Conservation (phyloP, 345 rosid genomes). For the Salix brachista region DNA sequence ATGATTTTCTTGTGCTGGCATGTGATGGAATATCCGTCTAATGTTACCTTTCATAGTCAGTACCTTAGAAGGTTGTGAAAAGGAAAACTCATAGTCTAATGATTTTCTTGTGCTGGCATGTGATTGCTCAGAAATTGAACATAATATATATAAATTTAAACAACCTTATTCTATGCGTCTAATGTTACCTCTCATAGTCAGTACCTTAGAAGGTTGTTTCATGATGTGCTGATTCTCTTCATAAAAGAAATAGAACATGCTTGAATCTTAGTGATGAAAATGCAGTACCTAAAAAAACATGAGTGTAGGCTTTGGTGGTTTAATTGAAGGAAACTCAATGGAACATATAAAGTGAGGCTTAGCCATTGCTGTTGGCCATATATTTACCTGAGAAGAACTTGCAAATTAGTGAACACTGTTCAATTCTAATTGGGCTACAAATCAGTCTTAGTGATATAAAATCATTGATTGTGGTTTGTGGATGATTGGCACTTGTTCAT, state of each 20-base stretch:
- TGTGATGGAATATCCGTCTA: constrained; percentile 69
- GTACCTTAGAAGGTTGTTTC: background rate
- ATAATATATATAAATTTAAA: no score
- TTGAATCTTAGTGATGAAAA: background rate
- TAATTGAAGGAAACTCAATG: background rate
- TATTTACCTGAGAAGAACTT: background rate
- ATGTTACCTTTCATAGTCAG: background rate
- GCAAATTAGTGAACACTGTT: background rate
- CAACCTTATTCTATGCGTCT: background rate
- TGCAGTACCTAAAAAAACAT: background rate
- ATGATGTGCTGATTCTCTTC: background rate
- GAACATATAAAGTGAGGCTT: background rate
- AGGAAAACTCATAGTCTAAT: no score
- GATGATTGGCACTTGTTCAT: background rate
- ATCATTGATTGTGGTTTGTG: background rate
- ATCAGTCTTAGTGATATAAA: background rate
- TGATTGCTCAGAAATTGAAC: no score
- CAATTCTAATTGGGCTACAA: background rate
- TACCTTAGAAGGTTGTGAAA: background rate
- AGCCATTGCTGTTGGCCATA: background rate
- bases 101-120: no score
- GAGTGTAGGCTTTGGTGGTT: background rate
- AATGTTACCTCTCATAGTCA: background rate
- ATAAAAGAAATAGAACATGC: background rate
- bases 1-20: constrained; percentile 85